A percentile compares a stretch with the other conserved stretches of the same genome.
phyloP scores from a whole-genome alignment of 2,329 filamentous ascomycete species.

The Magnaporthiopsis incrustans region DNA sequence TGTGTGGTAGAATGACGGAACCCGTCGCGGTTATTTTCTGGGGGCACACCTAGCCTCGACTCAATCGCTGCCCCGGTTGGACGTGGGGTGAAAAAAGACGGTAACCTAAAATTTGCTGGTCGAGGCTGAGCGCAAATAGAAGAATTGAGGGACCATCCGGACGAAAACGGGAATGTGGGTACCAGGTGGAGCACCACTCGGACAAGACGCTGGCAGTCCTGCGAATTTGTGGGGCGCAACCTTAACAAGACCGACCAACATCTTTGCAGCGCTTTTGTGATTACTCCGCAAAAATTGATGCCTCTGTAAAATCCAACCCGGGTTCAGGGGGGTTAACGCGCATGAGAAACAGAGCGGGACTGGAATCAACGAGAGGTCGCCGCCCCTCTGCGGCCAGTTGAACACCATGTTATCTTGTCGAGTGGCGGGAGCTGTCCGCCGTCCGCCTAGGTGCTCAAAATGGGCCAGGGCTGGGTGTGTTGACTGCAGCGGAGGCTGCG shows the following conservation, averaged over 20 bases:
- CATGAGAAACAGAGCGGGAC: not conserved
- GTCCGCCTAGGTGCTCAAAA: not conserved
- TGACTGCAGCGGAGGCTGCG: not conserved
- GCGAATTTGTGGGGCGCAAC: not conserved
- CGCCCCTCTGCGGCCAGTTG: not conserved
- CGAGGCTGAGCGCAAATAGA: not conserved
- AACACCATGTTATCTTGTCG: not conserved
- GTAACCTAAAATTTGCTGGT: not conserved
- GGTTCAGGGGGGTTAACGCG: too few relatives aligned
- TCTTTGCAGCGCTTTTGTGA: not conserved
- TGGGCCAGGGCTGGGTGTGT: not conserved
- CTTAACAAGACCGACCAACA: not conserved
- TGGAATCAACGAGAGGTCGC: too few relatives aligned
- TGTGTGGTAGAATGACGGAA: too few relatives aligned
- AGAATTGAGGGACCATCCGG: not conserved
- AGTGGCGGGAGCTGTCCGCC: not conserved
- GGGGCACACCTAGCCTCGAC: too few relatives aligned
- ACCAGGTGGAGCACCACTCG: too few relatives aligned
- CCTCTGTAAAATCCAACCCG: too few relatives aligned
- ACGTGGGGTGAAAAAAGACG: too few relatives aligned
- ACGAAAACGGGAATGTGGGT: not conserved
- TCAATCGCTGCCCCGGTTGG: too few relatives aligned
- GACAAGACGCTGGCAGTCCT: not conserved
- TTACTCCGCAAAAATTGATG: not conserved
- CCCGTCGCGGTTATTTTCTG: not conserved